These are phyloP conservation scores for Xerophyta viscosa DNA, from an alignment of 106 monocot species.

Conservation along the genomic window DNA sequence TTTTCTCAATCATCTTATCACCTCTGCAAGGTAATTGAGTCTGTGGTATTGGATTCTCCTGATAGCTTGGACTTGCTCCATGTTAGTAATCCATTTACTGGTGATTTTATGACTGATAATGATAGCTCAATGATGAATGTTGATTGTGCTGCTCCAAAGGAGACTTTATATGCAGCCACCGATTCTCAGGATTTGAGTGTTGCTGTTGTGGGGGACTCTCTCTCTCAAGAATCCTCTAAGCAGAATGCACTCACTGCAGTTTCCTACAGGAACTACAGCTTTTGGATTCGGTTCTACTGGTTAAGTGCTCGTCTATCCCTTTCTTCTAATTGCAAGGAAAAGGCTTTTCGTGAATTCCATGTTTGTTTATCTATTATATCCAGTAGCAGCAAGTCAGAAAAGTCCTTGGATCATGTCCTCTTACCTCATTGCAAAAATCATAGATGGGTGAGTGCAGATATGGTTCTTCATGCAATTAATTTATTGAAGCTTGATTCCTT, in stretches of 20 bases:
- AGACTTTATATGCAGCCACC: constrained; percentile 1
- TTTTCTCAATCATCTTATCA: constrained; percentile 80
- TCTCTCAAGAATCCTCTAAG: constrained; percentile 13
- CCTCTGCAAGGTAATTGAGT: constrained; percentile 91
- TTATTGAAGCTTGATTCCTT: constrained; percentile 53
- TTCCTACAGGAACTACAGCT: constrained; percentile 16
- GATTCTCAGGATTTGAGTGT: constrained; percentile 1
- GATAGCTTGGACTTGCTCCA: constrained; percentile 12
- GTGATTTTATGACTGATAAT: constrained; percentile 1
- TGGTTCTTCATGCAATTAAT: constrained; percentile 66
- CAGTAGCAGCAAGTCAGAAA: constrained; percentile 23
- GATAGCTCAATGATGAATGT: background rate
- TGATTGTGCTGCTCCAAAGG: constrained; percentile 5
- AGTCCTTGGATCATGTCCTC: constrained; percentile 20
- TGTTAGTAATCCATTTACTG: constrained; percentile 4
- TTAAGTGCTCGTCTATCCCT: constrained; percentile 75
- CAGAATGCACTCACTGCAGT: no score
- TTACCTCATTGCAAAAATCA: constrained; percentile 66
- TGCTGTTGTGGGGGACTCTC: constrained; percentile 1
- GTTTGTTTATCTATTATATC: constrained; percentile 54
- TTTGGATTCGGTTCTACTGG: constrained; percentile 91
- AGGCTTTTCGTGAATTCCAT: constrained; percentile 55
- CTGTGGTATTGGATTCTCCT: constrained; percentile 40
- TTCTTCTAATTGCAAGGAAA: constrained; percentile 44
- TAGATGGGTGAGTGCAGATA: constrained; percentile 49